Evolutionary conservation across 805 yeast genomes (phyloP).

Genomic region (Kuraishia molischiana): DNA sequence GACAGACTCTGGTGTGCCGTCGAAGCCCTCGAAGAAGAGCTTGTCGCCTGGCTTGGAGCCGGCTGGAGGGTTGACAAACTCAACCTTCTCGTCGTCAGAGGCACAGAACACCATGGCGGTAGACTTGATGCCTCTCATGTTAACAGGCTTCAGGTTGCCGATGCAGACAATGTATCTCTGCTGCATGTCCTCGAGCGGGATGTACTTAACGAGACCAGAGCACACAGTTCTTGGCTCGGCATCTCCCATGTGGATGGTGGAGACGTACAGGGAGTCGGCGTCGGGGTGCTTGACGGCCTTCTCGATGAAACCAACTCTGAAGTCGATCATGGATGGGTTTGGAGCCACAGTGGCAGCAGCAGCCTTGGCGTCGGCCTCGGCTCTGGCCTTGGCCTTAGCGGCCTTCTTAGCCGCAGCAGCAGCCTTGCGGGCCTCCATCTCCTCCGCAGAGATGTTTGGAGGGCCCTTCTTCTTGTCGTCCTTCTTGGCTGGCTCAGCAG

Average conservation of each 20-base stretch:
- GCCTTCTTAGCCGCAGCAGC: slow-evolving; percentile 30
- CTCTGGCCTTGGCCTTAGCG: slow-evolving; percentile 48
- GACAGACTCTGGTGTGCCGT: slow-evolving; percentile 82
- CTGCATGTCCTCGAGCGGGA: slow-evolving; percentile 92
- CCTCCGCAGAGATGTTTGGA: slow-evolving; percentile 15
- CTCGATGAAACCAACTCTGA: slow-evolving; percentile 93
- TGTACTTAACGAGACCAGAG: slow-evolving; percentile 87
- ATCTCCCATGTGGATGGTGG: slow-evolving; percentile 95
- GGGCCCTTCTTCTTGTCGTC: slow-evolving; percentile 8
- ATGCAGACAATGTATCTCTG: slow-evolving; percentile 82
- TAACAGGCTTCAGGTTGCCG: slow-evolving; percentile 95
- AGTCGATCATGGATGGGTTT: slow-evolving; percentile 77
- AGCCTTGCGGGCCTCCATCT: slow-evolving; percentile 20
- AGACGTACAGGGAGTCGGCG: slow-evolving; percentile 93
- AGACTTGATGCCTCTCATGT: slow-evolving; percentile 95
- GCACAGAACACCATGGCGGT: slow-evolving; percentile 96
- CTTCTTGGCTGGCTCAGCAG: slow-evolving; percentile 12
- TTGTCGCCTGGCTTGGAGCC: slow-evolving; percentile 95
- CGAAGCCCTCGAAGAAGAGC: slow-evolving; percentile 86
- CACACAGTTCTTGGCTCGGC: slow-evolving; percentile 97
- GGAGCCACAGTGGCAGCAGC: slow-evolving; percentile 55
- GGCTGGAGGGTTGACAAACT: slow-evolving; percentile 90
- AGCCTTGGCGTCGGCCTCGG: slow-evolving; percentile 37
- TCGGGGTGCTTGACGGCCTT: slow-evolving; percentile 96
- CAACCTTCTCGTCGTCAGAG: slow-evolving; percentile 65